These are phyloP conservation scores for Xylaria cubensis DNA, from an alignment of 495 filamentous ascomycete genomes.

Conservation along the genomic window DNA sequence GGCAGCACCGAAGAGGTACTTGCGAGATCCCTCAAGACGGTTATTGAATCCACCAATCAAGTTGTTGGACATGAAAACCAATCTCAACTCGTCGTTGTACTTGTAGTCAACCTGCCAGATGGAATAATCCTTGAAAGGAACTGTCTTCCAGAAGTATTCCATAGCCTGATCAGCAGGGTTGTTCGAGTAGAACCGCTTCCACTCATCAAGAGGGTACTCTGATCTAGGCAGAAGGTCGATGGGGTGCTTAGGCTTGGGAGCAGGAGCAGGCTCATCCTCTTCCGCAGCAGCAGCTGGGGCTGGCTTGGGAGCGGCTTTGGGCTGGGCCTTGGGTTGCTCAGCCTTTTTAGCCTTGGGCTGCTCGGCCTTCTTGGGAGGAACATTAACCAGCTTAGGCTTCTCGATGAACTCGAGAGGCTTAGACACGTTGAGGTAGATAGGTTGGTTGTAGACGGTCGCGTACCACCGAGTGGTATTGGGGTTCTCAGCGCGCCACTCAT, in stretches of 20 bases:
- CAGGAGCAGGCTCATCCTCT: conserved; percentile 72
- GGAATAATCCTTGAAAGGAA: conserved; percentile 91
- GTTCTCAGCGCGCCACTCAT: conserved; percentile 79
- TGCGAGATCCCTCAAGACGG: conserved; percentile 96
- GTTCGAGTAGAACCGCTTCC: conserved; percentile 99
- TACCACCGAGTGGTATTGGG: conserved; percentile 93
- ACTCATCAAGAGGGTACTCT: conserved; percentile 86
- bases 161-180: conserved; percentile 84
- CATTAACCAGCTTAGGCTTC: conserved; percentile 81
- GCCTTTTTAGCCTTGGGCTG: conserved; percentile 65
- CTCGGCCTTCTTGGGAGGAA: conserved; percentile 84
- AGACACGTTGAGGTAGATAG: conserved; percentile 81
- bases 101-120: conserved; percentile 93
- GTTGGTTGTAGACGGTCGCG: conserved; percentile 89
- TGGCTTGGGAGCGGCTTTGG: conserved; percentile 64
- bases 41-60: conserved; percentile 96
- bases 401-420: conserved; percentile 78
- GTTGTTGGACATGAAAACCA: conserved; percentile 98
- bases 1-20: conserved; percentile 94
- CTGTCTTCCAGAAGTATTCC: conserved; percentile 98
- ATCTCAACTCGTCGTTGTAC: conserved; percentile 96
- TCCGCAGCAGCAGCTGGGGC: conserved; percentile 57
- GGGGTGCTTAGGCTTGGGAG: conserved; percentile 95
- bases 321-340: conserved; percentile 62
- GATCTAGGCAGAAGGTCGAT: conserved; percentile 84